Evolutionary conservation across 2,329 filamentous ascomycete species (phyloP), one percentile per base, ranked within the genome.

Genomic region (Zymoseptoria pseudotritici): DNA sequence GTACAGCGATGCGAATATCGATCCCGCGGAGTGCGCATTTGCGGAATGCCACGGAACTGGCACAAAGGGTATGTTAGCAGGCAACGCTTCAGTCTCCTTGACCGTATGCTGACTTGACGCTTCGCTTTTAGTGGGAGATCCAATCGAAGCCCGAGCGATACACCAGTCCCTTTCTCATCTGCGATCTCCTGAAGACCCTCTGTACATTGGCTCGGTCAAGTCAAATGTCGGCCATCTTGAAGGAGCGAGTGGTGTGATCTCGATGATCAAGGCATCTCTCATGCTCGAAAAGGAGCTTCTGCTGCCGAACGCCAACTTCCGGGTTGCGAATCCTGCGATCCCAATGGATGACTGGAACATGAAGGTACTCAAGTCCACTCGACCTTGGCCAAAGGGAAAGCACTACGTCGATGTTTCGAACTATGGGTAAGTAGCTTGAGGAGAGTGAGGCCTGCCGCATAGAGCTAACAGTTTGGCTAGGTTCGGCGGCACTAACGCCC

Each of bases 391-490:
- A 0, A 24, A 46, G 22, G 55, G 55, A 3, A 55, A 55, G 4
- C 21, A 58, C 21, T 57, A 59, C 20, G 56, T 60, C n/a, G 52
- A 52, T 59, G 75, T 85, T 63, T 84, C 84, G 65, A 82, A 78
- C 60, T 85, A 53, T 13, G 36, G 36, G 36, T 46, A 46, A 5
- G 36, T 46, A 46, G 13, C 36, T 46, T n/a, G 17, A 46, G 36
- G 1, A 2, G 36, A 46, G 36, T 7, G 36, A 46, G 36, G 36
- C 36, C 13, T 6, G 36, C 21, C 21, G 21, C 21, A 22, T 22
- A 22, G 21, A 46, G 36, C 36, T 46, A 5, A 46, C 36, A 7
- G 2, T 46, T 13, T 13, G 17, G 3, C 5, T 13, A 52, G 57
- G 20, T 57, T 59, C n/a, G 58, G 58, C 21, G 61, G 61, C 21